A percentile compares a stretch with the other conserved stretches of the same genome.
phyloP scores from a whole-genome alignment of 2,329 filamentous ascomycete species.

The Coleophoma eucalyptorum region DNA sequence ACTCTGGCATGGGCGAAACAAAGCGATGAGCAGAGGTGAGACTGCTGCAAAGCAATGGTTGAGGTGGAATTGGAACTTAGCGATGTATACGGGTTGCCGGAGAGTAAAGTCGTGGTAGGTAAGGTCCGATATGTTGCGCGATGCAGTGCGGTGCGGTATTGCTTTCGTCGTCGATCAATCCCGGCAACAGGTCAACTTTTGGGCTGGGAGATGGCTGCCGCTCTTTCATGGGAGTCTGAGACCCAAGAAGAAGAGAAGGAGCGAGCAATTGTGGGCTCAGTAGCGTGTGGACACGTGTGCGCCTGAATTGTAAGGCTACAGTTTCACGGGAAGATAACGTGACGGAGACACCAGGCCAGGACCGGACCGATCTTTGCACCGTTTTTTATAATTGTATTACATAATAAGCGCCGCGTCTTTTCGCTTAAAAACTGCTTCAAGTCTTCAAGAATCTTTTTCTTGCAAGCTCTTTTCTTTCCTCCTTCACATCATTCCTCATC shows the following conservation, averaged over 20 bases:
- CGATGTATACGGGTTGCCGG: too few species aligned
- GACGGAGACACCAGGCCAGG: too few species aligned
- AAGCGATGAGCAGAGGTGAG: too few species aligned
- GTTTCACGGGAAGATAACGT: too few species aligned
- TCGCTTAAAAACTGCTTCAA: not conserved
- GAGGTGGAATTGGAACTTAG: too few species aligned
- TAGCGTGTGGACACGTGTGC: not conserved
- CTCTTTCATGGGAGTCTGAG: not conserved
- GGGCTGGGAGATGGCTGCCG: not conserved
- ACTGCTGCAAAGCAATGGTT: too few species aligned
- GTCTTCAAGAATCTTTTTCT: slow-evolving; percentile 1
- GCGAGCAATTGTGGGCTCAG: not conserved
- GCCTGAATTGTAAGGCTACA: too few species aligned
- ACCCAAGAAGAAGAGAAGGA: not conserved
- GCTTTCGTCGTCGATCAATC: not conserved
- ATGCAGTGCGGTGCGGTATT: not conserved
- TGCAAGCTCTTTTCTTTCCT: slow-evolving; percentile 1
- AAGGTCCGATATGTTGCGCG: not conserved
- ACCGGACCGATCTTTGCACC: too few species aligned
- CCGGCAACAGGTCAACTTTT: not conserved
- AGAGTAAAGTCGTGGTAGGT: too few species aligned
- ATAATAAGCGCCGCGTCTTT: not conserved
- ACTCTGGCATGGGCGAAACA: too few species aligned
- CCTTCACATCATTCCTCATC: slow-evolving; percentile 7
- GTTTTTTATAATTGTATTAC: not conserved